Base-by-base conservation (phyloP, 2,329 filamentous ascomycete genomes). In the Tetracladium maxilliforme region DNA sequence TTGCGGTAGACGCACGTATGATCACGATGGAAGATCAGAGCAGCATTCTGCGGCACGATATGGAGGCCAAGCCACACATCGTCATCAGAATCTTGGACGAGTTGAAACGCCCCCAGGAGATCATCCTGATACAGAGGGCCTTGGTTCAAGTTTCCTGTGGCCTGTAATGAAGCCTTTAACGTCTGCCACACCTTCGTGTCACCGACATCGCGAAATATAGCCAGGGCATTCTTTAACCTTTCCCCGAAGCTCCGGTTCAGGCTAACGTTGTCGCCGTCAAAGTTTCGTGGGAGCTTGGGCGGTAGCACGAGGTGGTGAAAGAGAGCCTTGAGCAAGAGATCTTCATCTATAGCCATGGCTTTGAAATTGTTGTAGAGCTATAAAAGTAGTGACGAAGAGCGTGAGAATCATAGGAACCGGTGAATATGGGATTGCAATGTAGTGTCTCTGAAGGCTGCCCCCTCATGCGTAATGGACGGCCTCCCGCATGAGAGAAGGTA, bases 41-140 rank as follows among this genome's bases (percentile, higher is more conserved):
- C 60, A 2, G 56, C 52, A 36, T 67, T 66, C 31, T 66, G 61
- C 28, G 58, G 48, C 1, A 40, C 35, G n/a, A 64, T 30, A 23
- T 61, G 46, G 1, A 64, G 26, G 5, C 64, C 45, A 5, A 65
- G 34, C n/a, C n/a, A n/a, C n/a, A n/a, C n/a, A n/a, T n/a, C n/a
- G 13, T 49, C 34, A 15, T 47, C 28, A 7, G 38, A 32, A n/a
- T 16, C n/a, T 14, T 40, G 21, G 10, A 56, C 25, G 12, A 30
- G 31, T 10, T 30, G 28, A 12, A 58, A 39, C 16, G 35, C 40
- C 2, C 27, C 28, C 2, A 44, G 19, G 2, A 57, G 33, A 14
- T 39, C 26, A 6, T 12, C 21, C 16, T 37, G 39, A 4, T 34
- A 30, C 4, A 44, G 24, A 13, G 28, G 27, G 8, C 36, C 37